Percentiles rank a stretch among this genome's conserved stretches.
Conservation (phyloP, 2,329 filamentous ascomycete species). For the Paramyrothecium sp. region DNA sequence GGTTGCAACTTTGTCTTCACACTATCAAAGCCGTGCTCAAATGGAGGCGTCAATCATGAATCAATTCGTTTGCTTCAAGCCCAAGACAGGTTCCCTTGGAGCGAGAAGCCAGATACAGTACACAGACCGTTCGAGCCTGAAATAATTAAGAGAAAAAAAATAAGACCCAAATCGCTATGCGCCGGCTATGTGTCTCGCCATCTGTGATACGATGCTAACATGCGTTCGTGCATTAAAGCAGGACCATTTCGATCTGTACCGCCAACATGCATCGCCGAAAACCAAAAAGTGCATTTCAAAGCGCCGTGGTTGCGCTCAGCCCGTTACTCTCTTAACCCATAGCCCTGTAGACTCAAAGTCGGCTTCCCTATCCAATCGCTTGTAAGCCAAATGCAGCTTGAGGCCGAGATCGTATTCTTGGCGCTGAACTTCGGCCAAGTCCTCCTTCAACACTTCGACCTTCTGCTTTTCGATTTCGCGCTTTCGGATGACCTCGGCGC, state of each 20-base stretch:
- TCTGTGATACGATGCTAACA: neutral
- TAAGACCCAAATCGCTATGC: neutral
- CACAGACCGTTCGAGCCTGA: neutral
- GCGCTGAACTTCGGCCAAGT: constrained; percentile 70
- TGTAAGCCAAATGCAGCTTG: constrained; percentile 71
- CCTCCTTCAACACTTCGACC: constrained; percentile 62
- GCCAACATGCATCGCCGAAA: neutral
- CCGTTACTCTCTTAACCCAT: constrained; percentile 78
- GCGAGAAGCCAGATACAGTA: neutral
- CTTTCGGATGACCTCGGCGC: constrained; percentile 58
- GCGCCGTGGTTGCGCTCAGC: constrained; percentile 34
- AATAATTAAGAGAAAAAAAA: too few species aligned
- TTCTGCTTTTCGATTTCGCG: constrained; percentile 61
- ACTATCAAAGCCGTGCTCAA: neutral
- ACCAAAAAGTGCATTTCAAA: neutral
- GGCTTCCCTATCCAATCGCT: constrained; percentile 67
- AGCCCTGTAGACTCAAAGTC: constrained; percentile 65
- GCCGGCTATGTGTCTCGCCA: neutral
- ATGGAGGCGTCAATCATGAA: neutral
- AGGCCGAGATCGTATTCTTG: constrained; percentile 79
- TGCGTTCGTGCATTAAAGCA: neutral
- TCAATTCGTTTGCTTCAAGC: neutral
- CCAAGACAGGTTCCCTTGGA: neutral
- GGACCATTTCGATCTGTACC: neutral
- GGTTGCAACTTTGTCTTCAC: too few species aligned